These are phyloP conservation scores for Kuraishia cidri DNA, from an alignment of 805 yeast species.

Conservation along the genomic window DNA sequence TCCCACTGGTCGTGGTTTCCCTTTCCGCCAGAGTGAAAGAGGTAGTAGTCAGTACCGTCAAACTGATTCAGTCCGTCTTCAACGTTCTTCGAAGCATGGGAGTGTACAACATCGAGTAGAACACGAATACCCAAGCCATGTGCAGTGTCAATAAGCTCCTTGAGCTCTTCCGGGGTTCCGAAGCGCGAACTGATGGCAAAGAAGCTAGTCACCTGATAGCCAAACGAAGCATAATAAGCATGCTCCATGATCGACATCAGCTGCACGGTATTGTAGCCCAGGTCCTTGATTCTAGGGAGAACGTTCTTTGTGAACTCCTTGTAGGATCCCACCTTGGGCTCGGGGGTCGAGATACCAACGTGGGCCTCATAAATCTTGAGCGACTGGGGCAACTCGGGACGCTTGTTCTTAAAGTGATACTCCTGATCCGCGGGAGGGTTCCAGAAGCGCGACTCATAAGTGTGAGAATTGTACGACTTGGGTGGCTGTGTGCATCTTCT, in stretches of 20 bases:
- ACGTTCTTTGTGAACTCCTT: slow-evolving; percentile 74
- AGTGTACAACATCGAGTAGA: slow-evolving; percentile 86
- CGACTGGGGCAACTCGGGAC: slow-evolving; percentile 51
- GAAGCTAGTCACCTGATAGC: slow-evolving; percentile 93
- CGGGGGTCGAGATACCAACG: slow-evolving; percentile 88
- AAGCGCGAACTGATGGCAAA: slow-evolving; percentile 85
- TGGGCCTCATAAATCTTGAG: slow-evolving; percentile 91
- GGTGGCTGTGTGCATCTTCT: slow-evolving; percentile 72
- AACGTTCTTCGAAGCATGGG: slow-evolving; percentile 92
- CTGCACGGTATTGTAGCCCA: slow-evolving; percentile 91
- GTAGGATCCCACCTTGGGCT: slow-evolving; percentile 78
- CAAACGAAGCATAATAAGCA: slow-evolving; percentile 96
- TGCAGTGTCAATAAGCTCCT: slow-evolving; percentile 84
- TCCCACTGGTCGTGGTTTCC: slow-evolving; percentile 95
- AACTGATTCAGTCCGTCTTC: slow-evolving; percentile 88
- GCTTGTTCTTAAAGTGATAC: slow-evolving; percentile 51
- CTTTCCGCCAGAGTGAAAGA: slow-evolving; percentile 80
- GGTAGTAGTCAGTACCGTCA: slow-evolving; percentile 93
- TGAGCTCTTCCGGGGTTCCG: slow-evolving; percentile 93
- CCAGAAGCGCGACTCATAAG: slow-evolving; percentile 91
- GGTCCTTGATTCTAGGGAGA: slow-evolving; percentile 73
- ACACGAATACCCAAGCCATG: slow-evolving; percentile 84
- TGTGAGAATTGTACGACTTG: slow-evolving; percentile 31
- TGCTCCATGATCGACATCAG: slow-evolving; percentile 99
- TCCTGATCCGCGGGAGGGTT: slow-evolving; percentile 45